Percentiles rank a stretch among this genome's conserved stretches.
phyloP scores from a whole-genome alignment of 495 filamentous ascomycete genomes.

The Hypomontagnella monticulosa region DNA sequence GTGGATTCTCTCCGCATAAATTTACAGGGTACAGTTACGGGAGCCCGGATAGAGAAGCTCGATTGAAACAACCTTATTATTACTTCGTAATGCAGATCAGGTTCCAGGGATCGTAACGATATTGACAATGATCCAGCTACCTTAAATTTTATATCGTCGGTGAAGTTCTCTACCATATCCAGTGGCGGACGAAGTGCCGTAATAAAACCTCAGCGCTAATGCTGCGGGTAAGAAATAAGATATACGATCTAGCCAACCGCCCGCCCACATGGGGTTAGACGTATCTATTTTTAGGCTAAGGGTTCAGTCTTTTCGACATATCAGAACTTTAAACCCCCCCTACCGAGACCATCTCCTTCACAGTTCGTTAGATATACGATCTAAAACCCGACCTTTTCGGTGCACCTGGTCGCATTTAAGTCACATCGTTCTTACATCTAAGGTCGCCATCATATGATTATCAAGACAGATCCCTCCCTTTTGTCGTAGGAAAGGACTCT shows the following conservation, averaged over 20 bases:
- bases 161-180: not conserved
- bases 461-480: not conserved
- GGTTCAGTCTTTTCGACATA: conserved; percentile 6
- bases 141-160: not conserved
- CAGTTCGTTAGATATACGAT: conserved; percentile 2
- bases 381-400: not conserved
- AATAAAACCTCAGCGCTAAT: conserved; percentile 10
- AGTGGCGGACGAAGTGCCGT: not conserved
- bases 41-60: not conserved
- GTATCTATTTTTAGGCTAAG: conserved; percentile 34
- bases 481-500: not conserved
- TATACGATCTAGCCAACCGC: conserved; percentile 35
- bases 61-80: conserved; percentile 29
- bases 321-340: conserved; percentile 23
- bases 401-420: not conserved
- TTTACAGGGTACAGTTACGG: not conserved
- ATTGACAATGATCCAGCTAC: not conserved
- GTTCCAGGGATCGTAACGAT: not conserved
- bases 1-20: conserved; percentile 17
- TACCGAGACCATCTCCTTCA: not conserved
- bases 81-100: conserved; percentile 13
- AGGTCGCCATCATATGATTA: conserved; percentile 2
- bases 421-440: not conserved
- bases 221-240: conserved; percentile 25
- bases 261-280: conserved; percentile 12